Base-by-base conservation (phyloP, 2,329 filamentous ascomycete genomes). In the Periconia sp. region DNA sequence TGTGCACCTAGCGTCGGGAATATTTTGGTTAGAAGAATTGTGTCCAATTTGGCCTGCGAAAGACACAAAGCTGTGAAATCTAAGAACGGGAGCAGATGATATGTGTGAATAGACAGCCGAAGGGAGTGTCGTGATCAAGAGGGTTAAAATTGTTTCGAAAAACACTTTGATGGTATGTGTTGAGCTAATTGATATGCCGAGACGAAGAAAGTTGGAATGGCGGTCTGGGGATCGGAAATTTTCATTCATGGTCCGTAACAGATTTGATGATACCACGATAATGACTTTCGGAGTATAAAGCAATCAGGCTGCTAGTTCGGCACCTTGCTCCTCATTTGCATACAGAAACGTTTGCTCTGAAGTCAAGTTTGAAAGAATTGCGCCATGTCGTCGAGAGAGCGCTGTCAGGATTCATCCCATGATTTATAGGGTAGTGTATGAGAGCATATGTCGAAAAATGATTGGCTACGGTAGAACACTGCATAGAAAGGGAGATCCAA, bases 21-120 rank as follows among this genome's bases (percentile, higher is more conserved):
- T 47, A 7, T 11, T 42, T n/a, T 47, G 6, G 6, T 19, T 51
- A 2, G n/a, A 15, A 33, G n/a, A 15, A 33, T 51, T 47, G 47
- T 43, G 47, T 14, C 54, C 54, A 37, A 57, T 47, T 41, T 57
- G 54, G 41, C 51, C 54, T n/a, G 54, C 54, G 31, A 57, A 19
- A 17, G 54, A 51, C 44, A 54, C 30, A 1, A 57, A 41, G 2
- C 41, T 49, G 15, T 37, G 20, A 17, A 40, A 54, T 6, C 51
- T 15, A 19, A 47, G 50, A 35, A 53, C 20, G 18, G 50, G 54
- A 15, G 50, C 31, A 9, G 33, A 42, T 23, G 54, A 56, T 19
- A 56, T 50, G 40, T 56, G 54, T 8, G 54, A 56, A 37, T 56
- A 56, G 17, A 50, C 41, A 30, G 50, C 49, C 11, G 45, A 23